phyloP scores from a whole-genome alignment of 805 yeast genomes.

The Saccharomyces kudriavzevii region DNA sequence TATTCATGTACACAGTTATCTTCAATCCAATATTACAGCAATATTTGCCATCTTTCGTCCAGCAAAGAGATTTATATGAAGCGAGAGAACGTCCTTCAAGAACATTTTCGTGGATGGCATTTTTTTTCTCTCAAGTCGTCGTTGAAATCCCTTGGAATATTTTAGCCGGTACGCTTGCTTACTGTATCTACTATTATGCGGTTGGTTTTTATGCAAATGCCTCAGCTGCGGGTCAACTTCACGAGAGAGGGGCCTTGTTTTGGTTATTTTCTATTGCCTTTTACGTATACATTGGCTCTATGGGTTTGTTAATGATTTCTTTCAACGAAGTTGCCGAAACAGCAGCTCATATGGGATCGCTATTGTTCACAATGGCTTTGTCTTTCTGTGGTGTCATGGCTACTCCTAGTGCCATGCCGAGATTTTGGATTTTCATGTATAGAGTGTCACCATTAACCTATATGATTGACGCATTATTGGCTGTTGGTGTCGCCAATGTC shows the following conservation, averaged over 20 bases:
- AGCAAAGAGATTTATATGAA: conserved; percentile 60
- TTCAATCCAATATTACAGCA: conserved; percentile 54
- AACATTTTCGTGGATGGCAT: conserved; percentile 60
- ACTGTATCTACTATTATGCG: conserved; percentile 64
- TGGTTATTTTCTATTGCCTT: conserved; percentile 40
- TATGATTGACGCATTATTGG: conserved; percentile 46
- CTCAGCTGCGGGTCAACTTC: conserved; percentile 37
- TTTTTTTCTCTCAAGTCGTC: conserved; percentile 51
- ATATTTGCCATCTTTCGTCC: conserved; percentile 51
- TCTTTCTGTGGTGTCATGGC: conserved; percentile 75
- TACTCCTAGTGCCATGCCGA: conserved; percentile 47
- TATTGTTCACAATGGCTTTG: conserved; percentile 54
- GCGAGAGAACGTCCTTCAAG: conserved; percentile 68
- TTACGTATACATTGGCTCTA: conserved; percentile 47
- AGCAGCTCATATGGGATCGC: conserved; percentile 52
- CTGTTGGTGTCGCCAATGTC: conserved; percentile 47
- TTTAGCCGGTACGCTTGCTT: conserved; percentile 53
- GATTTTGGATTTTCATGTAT: conserved; percentile 80
- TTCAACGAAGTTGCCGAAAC: conserved; percentile 51
- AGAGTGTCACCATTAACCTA: conserved; percentile 65
- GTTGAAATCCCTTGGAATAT: conserved; percentile 63
- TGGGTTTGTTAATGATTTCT: conserved; percentile 53
- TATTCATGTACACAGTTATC: conserved; percentile 52
- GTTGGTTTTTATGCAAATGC: conserved; percentile 60
- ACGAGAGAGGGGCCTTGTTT: conserved; percentile 51